Evolutionary conservation across 139 green algal species (phyloP).

Genomic region (Mesotaenium endlicherianum): DNA sequence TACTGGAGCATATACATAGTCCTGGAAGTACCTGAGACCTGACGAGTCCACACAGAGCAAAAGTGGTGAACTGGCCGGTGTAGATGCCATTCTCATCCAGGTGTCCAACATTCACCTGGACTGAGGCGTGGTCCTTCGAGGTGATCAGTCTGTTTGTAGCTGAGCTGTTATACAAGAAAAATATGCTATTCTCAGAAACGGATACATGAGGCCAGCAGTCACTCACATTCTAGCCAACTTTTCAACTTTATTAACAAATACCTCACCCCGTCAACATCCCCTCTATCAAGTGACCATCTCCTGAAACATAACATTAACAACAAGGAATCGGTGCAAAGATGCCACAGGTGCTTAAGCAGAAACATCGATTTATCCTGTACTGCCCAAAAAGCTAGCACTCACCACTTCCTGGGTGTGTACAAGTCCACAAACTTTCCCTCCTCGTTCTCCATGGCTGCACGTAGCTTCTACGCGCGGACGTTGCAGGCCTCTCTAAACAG

Average conservation of each 20-base stretch:
- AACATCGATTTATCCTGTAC: background rate
- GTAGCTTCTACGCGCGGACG: too few relatives aligned
- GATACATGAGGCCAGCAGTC: too few relatives aligned
- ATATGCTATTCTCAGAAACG: background rate
- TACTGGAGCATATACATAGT: too few relatives aligned
- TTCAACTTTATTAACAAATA: background rate
- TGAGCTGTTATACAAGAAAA: constrained; percentile 69
- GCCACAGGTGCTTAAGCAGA: too few relatives aligned
- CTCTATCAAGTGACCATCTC: too few relatives aligned
- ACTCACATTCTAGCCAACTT: too few relatives aligned
- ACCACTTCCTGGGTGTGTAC: constrained; percentile 99
- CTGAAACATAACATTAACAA: too few relatives aligned
- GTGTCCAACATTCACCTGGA: constrained; percentile 99
- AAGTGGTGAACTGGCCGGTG: constrained; percentile 88
- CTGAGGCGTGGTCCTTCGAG: constrained; percentile 92
- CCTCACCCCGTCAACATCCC: too few relatives aligned
- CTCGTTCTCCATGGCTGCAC: constrained; percentile 86
- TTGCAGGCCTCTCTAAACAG: too few relatives aligned
- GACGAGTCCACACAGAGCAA: constrained; percentile 80
- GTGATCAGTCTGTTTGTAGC: constrained; percentile 99
- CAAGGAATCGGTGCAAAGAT: background rate
- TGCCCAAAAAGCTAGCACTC: constrained; percentile 25
- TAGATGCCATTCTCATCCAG: constrained; percentile 94
- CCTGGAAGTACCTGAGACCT: constrained; percentile 48
- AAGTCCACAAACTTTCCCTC: constrained; percentile 91